These are phyloP conservation scores for Spergularia marina DNA, from an alignment of 148 eudicot genomes.

Conservation along the genomic window DNA sequence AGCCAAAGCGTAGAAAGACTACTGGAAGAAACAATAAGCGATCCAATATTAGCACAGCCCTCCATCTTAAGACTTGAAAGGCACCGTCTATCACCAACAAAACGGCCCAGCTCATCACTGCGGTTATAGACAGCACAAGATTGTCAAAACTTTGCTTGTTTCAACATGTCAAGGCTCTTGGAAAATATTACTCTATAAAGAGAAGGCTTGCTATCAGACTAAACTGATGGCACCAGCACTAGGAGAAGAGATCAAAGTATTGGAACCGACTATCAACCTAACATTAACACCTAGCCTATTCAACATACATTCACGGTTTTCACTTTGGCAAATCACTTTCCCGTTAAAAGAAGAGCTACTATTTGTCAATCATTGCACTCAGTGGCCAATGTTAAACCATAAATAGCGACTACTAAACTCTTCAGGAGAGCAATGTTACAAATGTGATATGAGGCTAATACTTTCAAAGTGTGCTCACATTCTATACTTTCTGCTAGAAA, in stretches of 20 bases:
- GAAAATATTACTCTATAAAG: not conserved
- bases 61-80: constrained; percentile 87
- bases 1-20: constrained; percentile 83
- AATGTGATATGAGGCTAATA: not conserved
- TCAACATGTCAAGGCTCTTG: not conserved
- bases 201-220: not conserved
- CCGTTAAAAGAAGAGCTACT: not conserved
- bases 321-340: too few species aligned
- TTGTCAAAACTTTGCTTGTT: constrained; percentile 21
- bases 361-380: not conserved
- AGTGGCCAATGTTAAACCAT: not conserved
- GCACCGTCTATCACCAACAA: constrained; percentile 72
- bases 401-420: not conserved
- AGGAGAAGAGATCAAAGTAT: not conserved
- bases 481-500: too few species aligned
- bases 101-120: constrained; percentile 92
- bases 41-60: constrained; percentile 74
- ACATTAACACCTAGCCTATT: not conserved
- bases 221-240: not conserved
- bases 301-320: not conserved
- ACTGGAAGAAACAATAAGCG: constrained; percentile 56
- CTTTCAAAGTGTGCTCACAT: not conserved
- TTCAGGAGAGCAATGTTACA: not conserved
- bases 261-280: not conserved
- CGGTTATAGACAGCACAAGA: constrained; percentile 18